Percentiles rank a stretch among this genome's conserved stretches.
These are phyloP conservation scores for Neurospora sp. DNA, from an alignment of 495 filamentous ascomycete species.

Conservation along the genomic window DNA sequence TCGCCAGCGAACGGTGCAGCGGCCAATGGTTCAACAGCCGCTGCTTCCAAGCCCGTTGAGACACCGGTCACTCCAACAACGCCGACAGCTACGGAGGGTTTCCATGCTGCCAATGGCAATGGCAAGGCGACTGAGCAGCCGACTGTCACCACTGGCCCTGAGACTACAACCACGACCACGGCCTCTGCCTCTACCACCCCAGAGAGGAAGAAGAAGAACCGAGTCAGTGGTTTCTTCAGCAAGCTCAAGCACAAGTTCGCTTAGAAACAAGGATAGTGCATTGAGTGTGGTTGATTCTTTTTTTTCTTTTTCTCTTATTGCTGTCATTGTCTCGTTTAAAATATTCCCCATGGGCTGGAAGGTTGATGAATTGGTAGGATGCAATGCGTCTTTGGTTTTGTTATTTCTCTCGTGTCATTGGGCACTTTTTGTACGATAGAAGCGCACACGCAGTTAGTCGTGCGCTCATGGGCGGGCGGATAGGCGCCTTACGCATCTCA, in stretches of 20 bases:
- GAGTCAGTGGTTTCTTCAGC: conserved; percentile 46
- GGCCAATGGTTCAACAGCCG: not conserved
- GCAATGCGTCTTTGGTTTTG: not conserved
- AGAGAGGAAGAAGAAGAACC: conserved; percentile 50
- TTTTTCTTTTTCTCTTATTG: conserved; percentile 14
- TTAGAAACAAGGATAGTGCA: conserved; percentile 20
- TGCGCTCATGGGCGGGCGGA: not conserved
- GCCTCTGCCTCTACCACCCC: conserved; percentile 19
- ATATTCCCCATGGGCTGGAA: not conserved
- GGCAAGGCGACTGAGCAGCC: conserved; percentile 12
- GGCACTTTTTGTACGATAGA: not conserved
- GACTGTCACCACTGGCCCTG: conserved; percentile 13
- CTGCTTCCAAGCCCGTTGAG: conserved; percentile 3
- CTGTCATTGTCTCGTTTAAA: conserved; percentile 5
- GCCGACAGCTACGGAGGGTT: not conserved
- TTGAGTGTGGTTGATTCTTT: conserved; percentile 7
- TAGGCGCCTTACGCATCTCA: not conserved
- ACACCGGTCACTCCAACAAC: not conserved
- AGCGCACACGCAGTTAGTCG: not conserved
- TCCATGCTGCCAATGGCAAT: not conserved
- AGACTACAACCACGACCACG: conserved; percentile 21
- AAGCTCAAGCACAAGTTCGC: conserved; percentile 49
- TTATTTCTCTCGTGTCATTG: not conserved
- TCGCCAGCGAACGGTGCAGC: not conserved
- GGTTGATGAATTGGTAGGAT: not conserved